Percentiles rank a stretch among this genome's conserved stretches.
phyloP scores from a whole-genome alignment of 225 moss, liverwort and hornwort genomes.

The Neckera pumila region DNA sequence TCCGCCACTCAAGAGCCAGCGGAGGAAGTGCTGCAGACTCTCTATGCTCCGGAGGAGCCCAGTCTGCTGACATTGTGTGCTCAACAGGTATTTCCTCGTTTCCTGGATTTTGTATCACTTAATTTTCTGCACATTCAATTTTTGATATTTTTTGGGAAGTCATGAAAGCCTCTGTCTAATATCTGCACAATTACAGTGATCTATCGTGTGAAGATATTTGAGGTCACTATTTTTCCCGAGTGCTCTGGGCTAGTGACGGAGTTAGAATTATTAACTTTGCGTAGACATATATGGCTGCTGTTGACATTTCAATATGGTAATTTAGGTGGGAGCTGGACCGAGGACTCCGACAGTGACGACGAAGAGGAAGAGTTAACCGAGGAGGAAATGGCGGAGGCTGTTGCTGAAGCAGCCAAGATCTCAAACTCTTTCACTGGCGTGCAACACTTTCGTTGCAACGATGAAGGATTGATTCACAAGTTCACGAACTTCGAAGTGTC shows the following conservation, averaged over 20 bases:
- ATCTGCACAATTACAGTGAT: background rate
- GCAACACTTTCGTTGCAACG: constrained; percentile 9
- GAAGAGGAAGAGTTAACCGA: constrained; percentile 44
- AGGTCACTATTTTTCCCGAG: too few species aligned
- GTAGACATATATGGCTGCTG: background rate
- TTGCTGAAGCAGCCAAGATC: constrained; percentile 28
- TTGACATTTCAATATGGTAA: background rate
- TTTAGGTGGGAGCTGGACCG: constrained; percentile 50
- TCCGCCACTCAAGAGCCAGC: constrained; percentile 13
- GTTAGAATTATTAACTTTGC: background rate
- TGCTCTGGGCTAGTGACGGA: background rate
- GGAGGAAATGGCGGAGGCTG: constrained; percentile 48
- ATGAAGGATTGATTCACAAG: constrained; percentile 32
- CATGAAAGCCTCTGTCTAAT: background rate
- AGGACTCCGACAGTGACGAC: constrained; percentile 52
- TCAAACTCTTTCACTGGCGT: background rate
- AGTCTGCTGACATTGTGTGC: constrained; percentile 31
- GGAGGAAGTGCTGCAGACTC: background rate
- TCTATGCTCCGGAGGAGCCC: constrained; percentile 1
- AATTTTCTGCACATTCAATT: background rate
- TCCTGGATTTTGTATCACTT: too few species aligned
- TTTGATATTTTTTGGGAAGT: background rate
- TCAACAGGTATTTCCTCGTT: constrained; percentile 23
- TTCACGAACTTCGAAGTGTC: constrained; percentile 32
- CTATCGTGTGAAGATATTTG: background rate